Evolutionary conservation across 2,329 filamentous ascomycete species (phyloP).

Genomic region (Lasiodiplodia gonubiensis): DNA sequence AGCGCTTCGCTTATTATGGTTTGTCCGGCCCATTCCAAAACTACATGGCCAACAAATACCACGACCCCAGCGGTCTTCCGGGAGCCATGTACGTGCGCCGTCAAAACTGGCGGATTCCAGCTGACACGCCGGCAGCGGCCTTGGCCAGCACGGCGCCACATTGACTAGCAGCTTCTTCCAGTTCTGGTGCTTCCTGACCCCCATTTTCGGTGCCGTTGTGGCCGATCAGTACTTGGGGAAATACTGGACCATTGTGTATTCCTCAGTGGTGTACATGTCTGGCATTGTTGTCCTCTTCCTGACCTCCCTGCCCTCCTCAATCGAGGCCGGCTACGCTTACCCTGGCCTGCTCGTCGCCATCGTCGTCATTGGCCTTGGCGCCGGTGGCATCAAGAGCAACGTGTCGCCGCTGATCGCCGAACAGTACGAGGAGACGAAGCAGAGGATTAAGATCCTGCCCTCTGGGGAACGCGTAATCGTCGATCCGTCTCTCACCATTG

Average conservation of each 20-base stretch:
- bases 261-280: conserved; percentile 66
- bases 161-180: conserved; percentile 56
- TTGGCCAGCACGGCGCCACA: conserved; percentile 52
- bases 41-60: conserved; percentile 53
- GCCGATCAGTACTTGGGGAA: conserved; percentile 74
- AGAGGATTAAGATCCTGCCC: conserved; percentile 47
- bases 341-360: conserved; percentile 69
- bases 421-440: conserved; percentile 51
- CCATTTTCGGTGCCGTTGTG: conserved; percentile 55
- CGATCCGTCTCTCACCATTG: conserved; percentile 47
- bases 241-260: conserved; percentile 72
- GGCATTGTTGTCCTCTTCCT: conserved; percentile 71
- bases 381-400: conserved; percentile 82
- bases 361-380: conserved; percentile 74
- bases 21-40: conserved; percentile 57
- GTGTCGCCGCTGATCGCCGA: conserved; percentile 62
- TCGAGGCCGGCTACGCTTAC: conserved; percentile 64
- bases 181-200: conserved; percentile 57
- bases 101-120: not conserved
- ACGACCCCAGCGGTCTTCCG: conserved; percentile 48
- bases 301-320: conserved; percentile 67
- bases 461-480: conserved; percentile 45
- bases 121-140: conserved; percentile 36
- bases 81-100: conserved; percentile 39
- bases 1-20: conserved; percentile 56